Evolutionary conservation across 1,139 yeast genomes (phyloP).

Genomic region (Yamadazyma sp.): DNA sequence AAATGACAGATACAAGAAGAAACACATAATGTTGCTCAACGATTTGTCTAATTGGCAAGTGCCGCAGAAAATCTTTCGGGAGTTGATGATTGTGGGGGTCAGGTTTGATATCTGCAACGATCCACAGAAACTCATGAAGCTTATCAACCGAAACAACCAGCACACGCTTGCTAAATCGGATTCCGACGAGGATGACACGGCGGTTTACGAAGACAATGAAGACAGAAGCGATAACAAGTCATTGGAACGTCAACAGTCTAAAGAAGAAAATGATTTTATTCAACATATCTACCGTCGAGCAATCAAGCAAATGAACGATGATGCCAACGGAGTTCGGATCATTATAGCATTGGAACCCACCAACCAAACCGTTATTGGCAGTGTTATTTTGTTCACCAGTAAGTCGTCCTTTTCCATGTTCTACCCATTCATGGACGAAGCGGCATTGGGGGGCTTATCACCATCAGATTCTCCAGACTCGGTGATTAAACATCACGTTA

Average conservation of each 20-base stretch:
- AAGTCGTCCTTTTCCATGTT: constrained; percentile 46
- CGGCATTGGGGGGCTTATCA: constrained; percentile 12
- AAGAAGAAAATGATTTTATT: constrained; percentile 15
- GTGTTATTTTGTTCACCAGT: constrained; percentile 53
- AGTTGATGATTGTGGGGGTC: constrained; percentile 60
- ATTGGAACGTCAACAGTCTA: constrained; percentile 3
- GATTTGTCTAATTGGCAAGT: constrained; percentile 50
- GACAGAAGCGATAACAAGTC: constrained; percentile 7
- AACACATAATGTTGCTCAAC: constrained; percentile 38
- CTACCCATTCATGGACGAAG: constrained; percentile 52
- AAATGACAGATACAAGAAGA: constrained; percentile 16
- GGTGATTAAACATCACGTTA: constrained; percentile 15
- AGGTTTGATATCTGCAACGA: constrained; percentile 55
- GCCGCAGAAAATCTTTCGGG: constrained; percentile 54
- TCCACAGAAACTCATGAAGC: constrained; percentile 36
- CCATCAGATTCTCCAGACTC: constrained; percentile 8
- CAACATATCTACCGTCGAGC: constrained; percentile 26
- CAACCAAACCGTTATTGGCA: constrained; percentile 54
- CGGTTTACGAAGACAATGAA: too few species aligned
- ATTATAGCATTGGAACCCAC: constrained; percentile 60
- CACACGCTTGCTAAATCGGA: neutral
- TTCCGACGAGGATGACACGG: constrained; percentile 1
- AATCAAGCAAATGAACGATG: constrained; percentile 20
- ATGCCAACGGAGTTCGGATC: constrained; percentile 40
- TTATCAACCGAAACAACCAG: constrained; percentile 22